phyloP scores from a whole-genome alignment of 371 early-diverging fungal genomes.

The Blakeslea trispora region DNA sequence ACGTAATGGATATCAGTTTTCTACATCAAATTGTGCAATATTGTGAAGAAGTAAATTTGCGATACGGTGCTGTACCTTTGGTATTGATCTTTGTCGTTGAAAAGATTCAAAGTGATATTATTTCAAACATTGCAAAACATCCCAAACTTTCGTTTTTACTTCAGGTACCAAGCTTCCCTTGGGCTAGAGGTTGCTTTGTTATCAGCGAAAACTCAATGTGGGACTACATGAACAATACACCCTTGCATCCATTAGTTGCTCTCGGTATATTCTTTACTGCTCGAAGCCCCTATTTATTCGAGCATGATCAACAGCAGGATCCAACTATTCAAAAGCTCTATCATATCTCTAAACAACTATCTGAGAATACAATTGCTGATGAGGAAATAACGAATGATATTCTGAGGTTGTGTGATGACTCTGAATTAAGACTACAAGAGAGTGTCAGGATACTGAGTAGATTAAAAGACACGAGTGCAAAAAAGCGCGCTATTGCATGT shows the following conservation, averaged over 20 bases:
- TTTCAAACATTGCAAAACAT: conserved; percentile 9
- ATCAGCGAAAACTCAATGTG: conserved; percentile 7
- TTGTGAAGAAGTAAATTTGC: conserved; percentile 14
- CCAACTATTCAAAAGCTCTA: conserved; percentile 16
- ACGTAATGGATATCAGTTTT: too few relatives aligned
- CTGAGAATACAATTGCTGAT: conserved; percentile 4
- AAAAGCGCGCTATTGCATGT: conserved; percentile 17
- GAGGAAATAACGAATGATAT: conserved; percentile 2
- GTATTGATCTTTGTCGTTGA: conserved; percentile 13
- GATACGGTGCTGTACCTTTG: conserved; percentile 1
- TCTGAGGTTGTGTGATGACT: conserved; percentile 9
- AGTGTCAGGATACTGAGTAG: conserved; percentile 10
- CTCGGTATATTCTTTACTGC: conserved; percentile 12
- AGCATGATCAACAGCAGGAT: conserved; percentile 14
- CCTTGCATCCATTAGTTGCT: conserved; percentile 13
- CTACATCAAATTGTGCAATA: conserved; percentile 6
- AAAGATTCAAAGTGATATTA: conserved; percentile 1
- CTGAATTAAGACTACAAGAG: conserved; percentile 12
- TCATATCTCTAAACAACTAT: conserved; percentile 3
- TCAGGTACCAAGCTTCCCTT: conserved; percentile 16
- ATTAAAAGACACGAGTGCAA: conserved; percentile 3
- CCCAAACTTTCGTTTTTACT: conserved; percentile 1
- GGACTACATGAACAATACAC: conserved; percentile 10
- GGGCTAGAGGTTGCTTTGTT: conserved; percentile 14
- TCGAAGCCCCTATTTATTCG: conserved; percentile 4